Percentiles rank a stretch among this genome's conserved stretches.
These are phyloP conservation scores for Aspergillus bombycis DNA, from an alignment of 2,329 filamentous ascomycete species.

Conservation along the genomic window DNA sequence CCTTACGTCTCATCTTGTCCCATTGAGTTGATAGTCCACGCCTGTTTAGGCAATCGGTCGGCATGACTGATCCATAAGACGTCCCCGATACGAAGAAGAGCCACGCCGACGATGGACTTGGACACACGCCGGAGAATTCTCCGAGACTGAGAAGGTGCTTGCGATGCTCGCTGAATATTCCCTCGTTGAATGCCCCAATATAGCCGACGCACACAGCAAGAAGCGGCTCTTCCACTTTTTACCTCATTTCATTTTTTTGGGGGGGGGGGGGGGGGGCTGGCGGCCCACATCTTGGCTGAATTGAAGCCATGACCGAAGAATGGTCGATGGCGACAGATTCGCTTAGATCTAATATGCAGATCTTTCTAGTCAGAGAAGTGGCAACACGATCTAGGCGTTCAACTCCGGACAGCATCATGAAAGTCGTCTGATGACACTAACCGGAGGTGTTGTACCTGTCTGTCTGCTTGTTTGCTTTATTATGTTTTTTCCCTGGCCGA, in stretches of 20 bases:
- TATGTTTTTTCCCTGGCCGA: conserved; percentile 2
- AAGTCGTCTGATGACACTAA: neutral
- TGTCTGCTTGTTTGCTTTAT: no score
- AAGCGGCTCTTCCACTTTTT: neutral
- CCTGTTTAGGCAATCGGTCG: conserved; percentile 5
- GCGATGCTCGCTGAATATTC: neutral
- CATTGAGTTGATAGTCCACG: neutral
- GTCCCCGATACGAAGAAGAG: neutral
- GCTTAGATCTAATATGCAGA: neutral
- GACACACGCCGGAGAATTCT: neutral
- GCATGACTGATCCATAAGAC: conserved; percentile 7
- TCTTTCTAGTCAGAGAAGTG: neutral
- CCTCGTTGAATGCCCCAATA: neutral
- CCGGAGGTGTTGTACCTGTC: neutral
- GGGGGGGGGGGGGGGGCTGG: no score
- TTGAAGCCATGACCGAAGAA: neutral
- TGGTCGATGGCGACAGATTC: neutral
- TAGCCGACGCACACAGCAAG: no score
- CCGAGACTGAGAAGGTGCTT: neutral
- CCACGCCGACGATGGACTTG: neutral
- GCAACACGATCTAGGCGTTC: neutral
- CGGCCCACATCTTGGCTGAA: conserved; percentile 1
- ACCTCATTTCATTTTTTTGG: neutral
- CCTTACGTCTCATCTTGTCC: conserved; percentile 2
- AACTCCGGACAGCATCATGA: neutral